These are phyloP conservation scores for Penicillium coffeae DNA, from an alignment of 495 filamentous ascomycete species.

Conservation along the genomic window DNA sequence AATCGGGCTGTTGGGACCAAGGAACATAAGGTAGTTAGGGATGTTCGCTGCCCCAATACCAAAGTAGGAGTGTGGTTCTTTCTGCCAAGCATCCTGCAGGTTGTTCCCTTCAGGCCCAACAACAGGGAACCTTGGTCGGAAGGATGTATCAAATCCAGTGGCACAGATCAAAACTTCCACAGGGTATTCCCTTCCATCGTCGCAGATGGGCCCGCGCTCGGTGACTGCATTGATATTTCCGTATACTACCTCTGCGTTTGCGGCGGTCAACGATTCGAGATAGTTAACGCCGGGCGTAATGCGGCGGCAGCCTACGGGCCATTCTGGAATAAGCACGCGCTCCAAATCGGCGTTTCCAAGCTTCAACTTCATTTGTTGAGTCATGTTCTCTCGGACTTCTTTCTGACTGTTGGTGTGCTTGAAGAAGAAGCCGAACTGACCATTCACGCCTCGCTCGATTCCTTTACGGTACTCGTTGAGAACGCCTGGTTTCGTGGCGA, in stretches of 20 bases:
- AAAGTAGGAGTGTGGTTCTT: constrained; percentile 25
- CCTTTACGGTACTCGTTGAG: background rate
- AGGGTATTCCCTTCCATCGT: constrained; percentile 37
- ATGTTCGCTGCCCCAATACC: constrained; percentile 17
- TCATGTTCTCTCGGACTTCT: constrained; percentile 2
- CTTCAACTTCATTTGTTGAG: background rate
- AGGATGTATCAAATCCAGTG: constrained; percentile 48
- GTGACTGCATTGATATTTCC: constrained; percentile 38
- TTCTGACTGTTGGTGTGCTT: background rate
- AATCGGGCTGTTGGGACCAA: constrained; percentile 34
- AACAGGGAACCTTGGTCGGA: constrained; percentile 31
- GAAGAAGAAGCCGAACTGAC: background rate
- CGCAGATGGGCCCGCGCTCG: constrained; percentile 38
- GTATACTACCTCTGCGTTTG: constrained; percentile 47
- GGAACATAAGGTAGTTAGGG: constrained; percentile 36
- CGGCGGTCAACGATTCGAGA: constrained; percentile 31
- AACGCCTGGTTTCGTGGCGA: background rate
- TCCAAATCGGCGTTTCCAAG: background rate
- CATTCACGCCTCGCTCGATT: background rate
- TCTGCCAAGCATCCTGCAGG: constrained; percentile 27
- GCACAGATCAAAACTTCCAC: constrained; percentile 46
- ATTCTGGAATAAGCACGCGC: constrained; percentile 19
- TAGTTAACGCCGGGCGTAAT: constrained; percentile 38
- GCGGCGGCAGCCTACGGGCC: constrained; percentile 38
- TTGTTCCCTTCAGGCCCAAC: constrained; percentile 32